Conservation (phyloP, 306 rosid species). For the Cyamopsis tetragonoloba region DNA sequence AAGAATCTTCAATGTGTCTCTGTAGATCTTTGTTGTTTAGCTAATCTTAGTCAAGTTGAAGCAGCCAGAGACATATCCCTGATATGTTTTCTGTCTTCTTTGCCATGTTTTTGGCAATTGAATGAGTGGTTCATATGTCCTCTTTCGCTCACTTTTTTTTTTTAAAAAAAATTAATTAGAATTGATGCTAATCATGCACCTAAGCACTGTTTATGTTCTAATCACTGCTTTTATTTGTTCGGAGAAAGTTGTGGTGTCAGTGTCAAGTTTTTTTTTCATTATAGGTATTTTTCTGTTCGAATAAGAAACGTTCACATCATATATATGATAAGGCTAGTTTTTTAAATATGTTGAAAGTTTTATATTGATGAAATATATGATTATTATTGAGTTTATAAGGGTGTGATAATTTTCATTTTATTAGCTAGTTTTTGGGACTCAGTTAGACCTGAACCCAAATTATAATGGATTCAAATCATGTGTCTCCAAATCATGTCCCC, state of each 20-base stretch:
- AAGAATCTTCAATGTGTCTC: not conserved
- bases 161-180: not conserved
- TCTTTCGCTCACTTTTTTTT: not conserved
- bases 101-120: constrained; percentile 21
- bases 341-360: too few species aligned
- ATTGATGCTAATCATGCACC: constrained; percentile 23
- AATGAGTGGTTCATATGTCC: constrained; percentile 4
- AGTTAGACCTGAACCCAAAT: too few species aligned
- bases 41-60: constrained; percentile 3
- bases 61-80: constrained; percentile 29
- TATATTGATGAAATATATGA: too few species aligned
- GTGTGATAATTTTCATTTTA: too few species aligned
- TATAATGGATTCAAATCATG: too few species aligned
- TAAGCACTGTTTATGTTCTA: constrained; percentile 21
- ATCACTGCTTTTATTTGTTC: constrained; percentile 30
- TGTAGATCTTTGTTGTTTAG: not conserved
- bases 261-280: too few species aligned
- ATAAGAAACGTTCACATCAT: too few species aligned
- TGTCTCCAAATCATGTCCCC: too few species aligned
- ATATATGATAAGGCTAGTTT: too few species aligned
- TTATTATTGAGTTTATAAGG: too few species aligned
- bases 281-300: too few species aligned
- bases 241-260: constrained; percentile 30
- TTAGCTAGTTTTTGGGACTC: too few species aligned
- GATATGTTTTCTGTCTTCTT: constrained; percentile 30